phyloP scores from a whole-genome alignment of 225 moss, liverwort and hornwort genomes.

The Marchantia paleacea region DNA sequence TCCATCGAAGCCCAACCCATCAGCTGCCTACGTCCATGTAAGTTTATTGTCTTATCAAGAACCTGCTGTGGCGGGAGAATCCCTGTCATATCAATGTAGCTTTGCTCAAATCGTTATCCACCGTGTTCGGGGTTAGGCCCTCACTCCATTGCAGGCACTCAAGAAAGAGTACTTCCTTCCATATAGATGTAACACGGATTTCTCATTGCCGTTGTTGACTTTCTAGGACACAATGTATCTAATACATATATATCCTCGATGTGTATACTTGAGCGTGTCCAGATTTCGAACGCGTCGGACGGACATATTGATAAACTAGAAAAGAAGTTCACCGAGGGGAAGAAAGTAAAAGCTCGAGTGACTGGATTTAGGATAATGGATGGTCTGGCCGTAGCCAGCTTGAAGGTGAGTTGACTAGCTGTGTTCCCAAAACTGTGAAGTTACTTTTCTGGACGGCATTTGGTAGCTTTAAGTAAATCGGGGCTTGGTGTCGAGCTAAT shows the following conservation, averaged over 20 bases:
- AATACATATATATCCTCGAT: not conserved
- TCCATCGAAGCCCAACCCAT: constrained; percentile 50
- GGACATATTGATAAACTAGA: constrained; percentile 79
- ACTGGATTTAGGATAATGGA: constrained; percentile 89
- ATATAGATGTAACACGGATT: too few species aligned
- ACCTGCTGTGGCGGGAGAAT: not conserved
- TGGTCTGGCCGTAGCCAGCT: constrained; percentile 62
- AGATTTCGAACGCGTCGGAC: constrained; percentile 95
- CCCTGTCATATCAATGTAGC: not conserved
- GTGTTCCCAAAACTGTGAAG: too few species aligned
- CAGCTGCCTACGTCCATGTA: constrained; percentile 88
- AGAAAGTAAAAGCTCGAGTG: constrained; percentile 69
- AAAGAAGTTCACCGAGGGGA: constrained; percentile 76
- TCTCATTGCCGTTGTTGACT: not conserved
- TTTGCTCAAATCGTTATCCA: too few species aligned
- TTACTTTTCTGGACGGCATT: too few species aligned
- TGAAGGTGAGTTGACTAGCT: constrained; percentile 53
- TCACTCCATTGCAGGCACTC: too few species aligned
- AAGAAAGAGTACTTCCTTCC: too few species aligned
- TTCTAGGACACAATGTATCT: not conserved
- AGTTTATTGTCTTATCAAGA: constrained; percentile 14
- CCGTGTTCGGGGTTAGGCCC: too few species aligned
- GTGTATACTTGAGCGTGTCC: not conserved
- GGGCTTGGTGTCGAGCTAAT: too few species aligned
- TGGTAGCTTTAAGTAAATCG: too few species aligned